Conservation (phyloP, 139 green algal species). For the Asterochloris erici region DNA sequence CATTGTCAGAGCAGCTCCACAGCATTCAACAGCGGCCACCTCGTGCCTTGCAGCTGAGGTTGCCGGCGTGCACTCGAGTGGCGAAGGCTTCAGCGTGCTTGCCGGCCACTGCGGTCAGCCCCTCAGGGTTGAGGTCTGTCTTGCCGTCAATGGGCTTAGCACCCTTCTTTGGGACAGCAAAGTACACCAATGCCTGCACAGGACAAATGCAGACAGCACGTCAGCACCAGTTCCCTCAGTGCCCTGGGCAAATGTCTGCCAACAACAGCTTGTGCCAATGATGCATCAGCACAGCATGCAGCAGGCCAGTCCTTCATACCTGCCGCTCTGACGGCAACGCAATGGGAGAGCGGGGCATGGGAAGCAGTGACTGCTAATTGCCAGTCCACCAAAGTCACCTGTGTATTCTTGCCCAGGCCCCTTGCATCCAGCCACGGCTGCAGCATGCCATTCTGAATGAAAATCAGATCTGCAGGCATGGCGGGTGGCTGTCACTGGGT, state of each 20-base stretch:
- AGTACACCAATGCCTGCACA: slow-evolving; percentile 92
- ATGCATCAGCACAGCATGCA: too few species aligned
- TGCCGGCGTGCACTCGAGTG: slow-evolving; percentile 63
- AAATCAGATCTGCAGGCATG: slow-evolving; percentile 86
- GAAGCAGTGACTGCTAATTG: too few species aligned
- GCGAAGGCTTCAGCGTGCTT: slow-evolving; percentile 80
- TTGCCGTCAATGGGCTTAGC: slow-evolving; percentile 87
- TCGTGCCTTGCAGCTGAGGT: slow-evolving; percentile 86
- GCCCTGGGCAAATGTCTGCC: too few species aligned
- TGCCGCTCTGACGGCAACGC: too few species aligned
- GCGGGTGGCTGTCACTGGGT: background rate
- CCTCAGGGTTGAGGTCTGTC: slow-evolving; percentile 95
- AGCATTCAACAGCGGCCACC: background rate
- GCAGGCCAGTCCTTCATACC: too few species aligned
- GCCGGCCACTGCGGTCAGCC: slow-evolving; percentile 87
- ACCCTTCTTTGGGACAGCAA: slow-evolving; percentile 94
- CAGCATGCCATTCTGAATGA: slow-evolving; percentile 99
- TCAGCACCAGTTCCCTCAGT: too few species aligned
- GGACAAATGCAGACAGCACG: too few species aligned
- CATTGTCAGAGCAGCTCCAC: background rate
- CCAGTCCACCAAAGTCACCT: too few species aligned
- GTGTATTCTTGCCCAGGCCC: slow-evolving; percentile 83
- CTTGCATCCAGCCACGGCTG: slow-evolving; percentile 86
- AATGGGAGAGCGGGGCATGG: background rate
- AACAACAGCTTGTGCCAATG: too few species aligned